Base-by-base conservation (phyloP, 148 eudicot genomes). In the Camellia granthamiana region DNA sequence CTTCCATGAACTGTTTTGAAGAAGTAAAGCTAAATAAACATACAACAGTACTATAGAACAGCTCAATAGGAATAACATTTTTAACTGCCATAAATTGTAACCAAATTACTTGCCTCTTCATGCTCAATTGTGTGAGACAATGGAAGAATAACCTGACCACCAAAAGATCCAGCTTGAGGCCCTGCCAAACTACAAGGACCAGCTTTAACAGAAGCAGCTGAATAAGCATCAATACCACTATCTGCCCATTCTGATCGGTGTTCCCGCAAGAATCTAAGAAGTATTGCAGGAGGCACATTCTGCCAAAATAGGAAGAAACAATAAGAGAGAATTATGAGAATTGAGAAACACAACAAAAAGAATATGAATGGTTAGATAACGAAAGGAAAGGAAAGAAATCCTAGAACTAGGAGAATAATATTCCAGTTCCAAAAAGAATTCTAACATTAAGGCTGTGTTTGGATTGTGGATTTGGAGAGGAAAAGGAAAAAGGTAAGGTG, bases 171-270 rank as follows among this genome's bases (percentile, higher is more conserved):
- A 76, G 88, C 87, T 75, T 94, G 89, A 77, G 92, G 78, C 38
- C 87, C 89, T 38, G 98, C 95, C 68, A 92, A 80, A 76, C 86
- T 84, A 78, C 95, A 92, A 64, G 98, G 94, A 52, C 89, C 89
- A 66, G 92, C 91, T 88, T 89, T 94, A 68, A 92, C 90, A 70
- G 98, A 88, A 77, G 97, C 90, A 75, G 97, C 92, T 21, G 90
- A 87, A 77, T 92, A 94, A 58, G 97, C 95, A 84, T 94, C 98
- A 58, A 94, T 91, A 63, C 92, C 93, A 70, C 90, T 92, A 70
- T 94, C 97, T 38, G 98, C 98, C 98, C 98, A 94, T 80, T 94
- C 98, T 61, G 97, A 94, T 76, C 98, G 87, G 81, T 94, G 98
- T 74, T 94, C 97, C 65, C 98, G 80, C 79, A 94, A 80, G 79